Percentiles rank a stretch among this genome's conserved stretches.
Conservation (phyloP, 2,329 filamentous ascomycete genomes). For the Cordyceps javanica region DNA sequence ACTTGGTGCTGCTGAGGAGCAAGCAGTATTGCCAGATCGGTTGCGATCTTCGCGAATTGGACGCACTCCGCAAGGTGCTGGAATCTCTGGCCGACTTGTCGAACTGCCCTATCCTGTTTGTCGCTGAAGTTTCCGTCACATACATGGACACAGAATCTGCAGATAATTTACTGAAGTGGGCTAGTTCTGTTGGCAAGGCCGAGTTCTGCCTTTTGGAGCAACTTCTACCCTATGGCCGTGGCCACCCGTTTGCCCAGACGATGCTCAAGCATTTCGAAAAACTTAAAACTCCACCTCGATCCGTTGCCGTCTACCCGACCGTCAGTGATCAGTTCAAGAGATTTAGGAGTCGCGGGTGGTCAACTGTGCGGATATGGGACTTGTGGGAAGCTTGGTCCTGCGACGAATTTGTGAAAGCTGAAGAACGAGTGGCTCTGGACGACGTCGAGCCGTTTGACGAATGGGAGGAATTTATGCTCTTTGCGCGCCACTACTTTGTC, state of each 20-base stretch:
- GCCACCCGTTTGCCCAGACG: constrained; percentile 78
- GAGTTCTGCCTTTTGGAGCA: constrained; percentile 86
- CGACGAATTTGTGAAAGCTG: constrained; percentile 53
- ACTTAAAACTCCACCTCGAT: constrained; percentile 70
- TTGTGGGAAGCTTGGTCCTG: constrained; percentile 82
- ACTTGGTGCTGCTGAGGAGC: constrained; percentile 54
- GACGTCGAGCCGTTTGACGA: constrained; percentile 81
- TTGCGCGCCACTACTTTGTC: constrained; percentile 78
- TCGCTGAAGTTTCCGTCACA: constrained; percentile 85
- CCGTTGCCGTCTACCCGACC: constrained; percentile 63
- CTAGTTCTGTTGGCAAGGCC: constrained; percentile 62
- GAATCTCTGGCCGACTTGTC: constrained; percentile 50
- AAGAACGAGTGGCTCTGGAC: constrained; percentile 59
- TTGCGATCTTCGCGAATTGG: constrained; percentile 69
- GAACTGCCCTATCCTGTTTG: constrained; percentile 63
- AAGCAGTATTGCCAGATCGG: constrained; percentile 71
- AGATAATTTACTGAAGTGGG: constrained; percentile 72
- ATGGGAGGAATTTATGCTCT: constrained; percentile 90
- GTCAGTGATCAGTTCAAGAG: constrained; percentile 60
- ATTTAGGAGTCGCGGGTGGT: constrained; percentile 66
- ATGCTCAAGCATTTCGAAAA: constrained; percentile 84
- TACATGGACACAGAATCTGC: constrained; percentile 76
- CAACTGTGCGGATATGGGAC: constrained; percentile 53
- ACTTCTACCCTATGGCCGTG: constrained; percentile 67
- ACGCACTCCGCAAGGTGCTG: constrained; percentile 53